These are phyloP conservation scores for Neocucurbitaria cava DNA, from an alignment of 2,329 filamentous ascomycete genomes.

Conservation along the genomic window DNA sequence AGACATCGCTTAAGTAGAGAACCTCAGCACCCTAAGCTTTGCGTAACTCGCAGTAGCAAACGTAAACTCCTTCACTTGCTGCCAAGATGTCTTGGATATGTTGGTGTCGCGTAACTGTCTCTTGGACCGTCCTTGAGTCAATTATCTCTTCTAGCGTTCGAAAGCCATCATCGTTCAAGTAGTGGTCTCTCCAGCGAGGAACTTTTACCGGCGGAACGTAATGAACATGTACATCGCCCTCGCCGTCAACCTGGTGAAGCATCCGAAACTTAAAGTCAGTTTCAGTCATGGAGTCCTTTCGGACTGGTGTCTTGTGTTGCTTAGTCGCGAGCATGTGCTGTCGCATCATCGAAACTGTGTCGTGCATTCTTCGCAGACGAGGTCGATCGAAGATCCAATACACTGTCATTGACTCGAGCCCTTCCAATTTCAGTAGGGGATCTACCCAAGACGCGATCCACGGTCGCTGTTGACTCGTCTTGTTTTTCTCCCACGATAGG, in stretches of 20 bases:
- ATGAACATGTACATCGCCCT: not conserved
- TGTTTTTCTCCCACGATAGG: constrained; percentile 15
- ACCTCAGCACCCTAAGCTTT: not conserved
- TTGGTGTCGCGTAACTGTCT: not conserved
- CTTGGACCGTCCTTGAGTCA: not conserved
- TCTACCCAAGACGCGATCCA: constrained; percentile 25
- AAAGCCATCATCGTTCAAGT: not conserved
- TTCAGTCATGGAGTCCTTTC: not conserved
- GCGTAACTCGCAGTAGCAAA: not conserved
- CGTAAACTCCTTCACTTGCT: not conserved
- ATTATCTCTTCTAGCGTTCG: not conserved
- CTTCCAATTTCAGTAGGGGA: constrained; percentile 20
- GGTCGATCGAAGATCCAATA: constrained; percentile 24
- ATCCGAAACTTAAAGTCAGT: not conserved
- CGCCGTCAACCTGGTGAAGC: not conserved
- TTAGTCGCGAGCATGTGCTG: constrained; percentile 18
- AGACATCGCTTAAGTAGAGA: too few relatives aligned
- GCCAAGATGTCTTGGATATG: not conserved
- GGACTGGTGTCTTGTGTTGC: not conserved
- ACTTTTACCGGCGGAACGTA: not conserved
- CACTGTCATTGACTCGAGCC: constrained; percentile 19
- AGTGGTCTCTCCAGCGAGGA: not conserved
- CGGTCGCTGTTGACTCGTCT: constrained; percentile 9
- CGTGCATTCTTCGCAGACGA: constrained; percentile 17
- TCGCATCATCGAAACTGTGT: constrained; percentile 17